phyloP scores from a whole-genome alignment of 225 moss, liverwort and hornwort genomes.

The Bryoerythrophyllum caledonicum region DNA sequence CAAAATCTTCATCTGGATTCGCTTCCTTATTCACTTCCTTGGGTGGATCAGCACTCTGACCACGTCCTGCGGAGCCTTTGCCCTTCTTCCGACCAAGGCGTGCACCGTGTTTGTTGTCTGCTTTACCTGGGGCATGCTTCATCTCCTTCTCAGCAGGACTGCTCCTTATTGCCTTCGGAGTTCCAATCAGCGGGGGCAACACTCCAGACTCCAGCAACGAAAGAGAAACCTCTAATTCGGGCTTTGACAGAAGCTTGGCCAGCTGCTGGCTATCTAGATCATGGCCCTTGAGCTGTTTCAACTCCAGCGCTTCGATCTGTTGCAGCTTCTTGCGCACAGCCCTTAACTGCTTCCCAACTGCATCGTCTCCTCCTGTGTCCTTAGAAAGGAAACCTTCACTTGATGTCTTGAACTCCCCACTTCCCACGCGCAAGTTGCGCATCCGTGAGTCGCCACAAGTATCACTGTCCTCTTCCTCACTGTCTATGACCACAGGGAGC shows the following conservation, averaged over 20 bases:
- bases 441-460: conserved; percentile 40
- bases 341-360: conserved; percentile 73
- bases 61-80: conserved; percentile 38
- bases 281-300: conserved; percentile 76
- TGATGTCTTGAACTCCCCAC: conserved; percentile 34
- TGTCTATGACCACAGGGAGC: conserved; percentile 73
- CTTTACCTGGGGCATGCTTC: conserved; percentile 26
- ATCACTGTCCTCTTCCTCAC: conserved; percentile 82
- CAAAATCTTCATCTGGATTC: conserved; percentile 33
- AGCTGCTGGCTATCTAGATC: conserved; percentile 85
- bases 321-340: conserved; percentile 92
- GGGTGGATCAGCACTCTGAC: conserved; percentile 28
- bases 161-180: conserved; percentile 20
- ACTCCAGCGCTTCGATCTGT: conserved; percentile 90
- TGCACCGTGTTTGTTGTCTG: conserved; percentile 36
- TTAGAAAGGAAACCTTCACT: conserved; percentile 61
- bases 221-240: conserved; percentile 59
- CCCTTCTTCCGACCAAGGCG: conserved; percentile 37
- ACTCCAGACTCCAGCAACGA: conserved; percentile 77
- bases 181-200: conserved; percentile 44
- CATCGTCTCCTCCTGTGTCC: conserved; percentile 57
- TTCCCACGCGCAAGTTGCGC: conserved; percentile 39
- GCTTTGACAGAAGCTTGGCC: conserved; percentile 74
- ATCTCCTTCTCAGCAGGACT: conserved; percentile 27
- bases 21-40: conserved; percentile 22